Conservation (phyloP, 768 basidiomycete genomes). For the Rhodotorula graminis region DNA sequence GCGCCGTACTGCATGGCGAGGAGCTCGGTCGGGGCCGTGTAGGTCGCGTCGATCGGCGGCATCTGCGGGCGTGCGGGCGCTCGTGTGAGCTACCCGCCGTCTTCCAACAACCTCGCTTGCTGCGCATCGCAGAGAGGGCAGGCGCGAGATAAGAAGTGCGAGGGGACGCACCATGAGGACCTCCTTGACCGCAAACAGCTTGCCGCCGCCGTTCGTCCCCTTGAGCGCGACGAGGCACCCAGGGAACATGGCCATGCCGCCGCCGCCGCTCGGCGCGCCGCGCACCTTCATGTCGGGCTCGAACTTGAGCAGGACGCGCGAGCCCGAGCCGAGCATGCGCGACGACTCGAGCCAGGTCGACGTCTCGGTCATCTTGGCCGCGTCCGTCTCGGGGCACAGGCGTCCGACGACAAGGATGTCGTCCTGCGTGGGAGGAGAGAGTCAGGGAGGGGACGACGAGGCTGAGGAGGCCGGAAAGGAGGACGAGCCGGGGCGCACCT, state of each 20-base stretch:
- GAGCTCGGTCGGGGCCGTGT: slow-evolving; percentile 49
- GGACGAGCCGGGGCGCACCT: slow-evolving; percentile 10
- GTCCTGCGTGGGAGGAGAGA: slow-evolving; percentile 46
- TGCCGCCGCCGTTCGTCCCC: slow-evolving; percentile 86
- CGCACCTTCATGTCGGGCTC: slow-evolving; percentile 62
- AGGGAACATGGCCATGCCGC: slow-evolving; percentile 73
- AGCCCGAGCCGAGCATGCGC: slow-evolving; percentile 62
- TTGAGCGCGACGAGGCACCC: slow-evolving; percentile 80
- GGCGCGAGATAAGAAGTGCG: not conserved
- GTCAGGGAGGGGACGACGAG: not conserved
- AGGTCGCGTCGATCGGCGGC: slow-evolving; percentile 55
- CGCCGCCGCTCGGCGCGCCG: slow-evolving; percentile 60
- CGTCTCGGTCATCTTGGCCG: slow-evolving; percentile 56
- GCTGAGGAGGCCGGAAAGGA: too few species aligned
- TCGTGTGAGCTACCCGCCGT: too few species aligned
- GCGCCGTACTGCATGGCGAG: slow-evolving; percentile 48
- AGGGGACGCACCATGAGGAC: slow-evolving; percentile 63
- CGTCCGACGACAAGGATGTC: slow-evolving; percentile 67
- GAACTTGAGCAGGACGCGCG: slow-evolving; percentile 66
- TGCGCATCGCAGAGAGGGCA: too few species aligned
- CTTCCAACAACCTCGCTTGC: too few species aligned
- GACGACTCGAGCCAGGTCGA: slow-evolving; percentile 78
- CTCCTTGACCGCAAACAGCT: slow-evolving; percentile 76
- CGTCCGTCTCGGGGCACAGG: slow-evolving; percentile 65
- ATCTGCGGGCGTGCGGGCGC: slow-evolving; percentile 51